Evolutionary conservation across 1,284 basidiomycete species (phyloP).

Genomic region (Vanrija humicola): DNA sequence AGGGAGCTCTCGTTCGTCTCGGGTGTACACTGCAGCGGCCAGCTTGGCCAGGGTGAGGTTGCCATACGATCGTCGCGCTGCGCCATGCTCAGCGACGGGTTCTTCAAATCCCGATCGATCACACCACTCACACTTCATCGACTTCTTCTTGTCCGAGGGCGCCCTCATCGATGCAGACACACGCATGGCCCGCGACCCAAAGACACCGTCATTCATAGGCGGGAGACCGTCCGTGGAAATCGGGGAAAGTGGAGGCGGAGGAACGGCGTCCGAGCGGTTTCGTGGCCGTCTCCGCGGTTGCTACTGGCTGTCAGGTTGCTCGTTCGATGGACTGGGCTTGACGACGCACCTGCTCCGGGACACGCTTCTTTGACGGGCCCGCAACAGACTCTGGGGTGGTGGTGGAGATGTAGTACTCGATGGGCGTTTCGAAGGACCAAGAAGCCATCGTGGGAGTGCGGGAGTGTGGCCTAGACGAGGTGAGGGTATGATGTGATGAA

Average conservation of each 20-base stretch:
- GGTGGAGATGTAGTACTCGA: conserved; percentile 13
- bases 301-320: no score
- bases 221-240: background rate
- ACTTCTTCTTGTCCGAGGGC: background rate
- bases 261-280: no score
- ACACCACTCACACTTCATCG: background rate
- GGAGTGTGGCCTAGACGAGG: background rate
- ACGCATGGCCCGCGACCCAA: background rate
- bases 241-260: background rate
- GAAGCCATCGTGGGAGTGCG: background rate
- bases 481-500: no score
- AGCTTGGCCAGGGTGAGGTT: no score
- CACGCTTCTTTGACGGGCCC: background rate
- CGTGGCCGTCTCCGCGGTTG: no score
- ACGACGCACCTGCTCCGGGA: background rate
- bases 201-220: background rate
- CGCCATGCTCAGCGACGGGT: background rate
- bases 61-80: background rate
- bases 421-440: conserved; percentile 12
- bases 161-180: background rate
- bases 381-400: background rate
- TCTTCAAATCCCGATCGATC: background rate
- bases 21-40: background rate
- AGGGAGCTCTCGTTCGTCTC: background rate
- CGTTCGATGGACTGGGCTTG: background rate